phyloP scores from a whole-genome alignment of 495 filamentous ascomycete genomes.

The Saxophila tyrrhenica region DNA sequence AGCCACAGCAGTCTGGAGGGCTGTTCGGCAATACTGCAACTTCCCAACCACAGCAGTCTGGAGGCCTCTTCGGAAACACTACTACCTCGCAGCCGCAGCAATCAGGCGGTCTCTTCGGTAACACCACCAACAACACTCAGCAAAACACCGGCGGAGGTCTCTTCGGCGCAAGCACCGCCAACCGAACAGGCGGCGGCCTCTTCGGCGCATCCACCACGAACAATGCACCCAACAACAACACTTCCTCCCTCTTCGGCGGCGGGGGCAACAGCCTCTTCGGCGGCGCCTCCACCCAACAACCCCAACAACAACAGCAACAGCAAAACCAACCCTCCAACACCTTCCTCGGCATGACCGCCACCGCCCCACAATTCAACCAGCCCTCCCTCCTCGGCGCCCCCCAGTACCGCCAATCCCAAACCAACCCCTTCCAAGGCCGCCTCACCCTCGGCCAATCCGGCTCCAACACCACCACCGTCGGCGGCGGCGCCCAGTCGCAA shows the following conservation, averaged over 20 bases:
- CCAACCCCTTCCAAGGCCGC: slow-evolving; percentile 3
- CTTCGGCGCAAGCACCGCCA: slow-evolving; percentile 3
- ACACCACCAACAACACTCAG: slow-evolving; percentile 5
- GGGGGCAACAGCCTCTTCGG: slow-evolving; percentile 16
- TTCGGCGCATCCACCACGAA: slow-evolving; percentile 3
- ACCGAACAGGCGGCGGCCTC: not conserved
- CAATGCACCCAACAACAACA: not conserved
- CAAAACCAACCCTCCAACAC: slow-evolving; percentile 16
- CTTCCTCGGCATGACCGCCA: slow-evolving; percentile 23
- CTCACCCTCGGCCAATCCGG: slow-evolving; percentile 13
- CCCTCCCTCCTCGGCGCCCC: slow-evolving; percentile 23
- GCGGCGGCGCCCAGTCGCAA: not conserved
- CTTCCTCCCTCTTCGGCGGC: not conserved
- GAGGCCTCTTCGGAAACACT: slow-evolving; percentile 5
- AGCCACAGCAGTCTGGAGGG: not conserved
- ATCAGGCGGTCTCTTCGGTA: not conserved
- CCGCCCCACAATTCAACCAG: slow-evolving; percentile 11
- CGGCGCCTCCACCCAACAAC: no score
- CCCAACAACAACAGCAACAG: no score
- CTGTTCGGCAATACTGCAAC: not conserved
- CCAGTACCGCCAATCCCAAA: slow-evolving; percentile 24
- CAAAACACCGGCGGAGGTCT: not conserved
- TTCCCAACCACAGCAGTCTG: not conserved
- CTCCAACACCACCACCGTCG: not conserved
- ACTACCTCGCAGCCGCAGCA: not conserved